Base-by-base conservation (phyloP, 1,139 yeast genomes). In the Yamadazyma conglobata region DNA sequence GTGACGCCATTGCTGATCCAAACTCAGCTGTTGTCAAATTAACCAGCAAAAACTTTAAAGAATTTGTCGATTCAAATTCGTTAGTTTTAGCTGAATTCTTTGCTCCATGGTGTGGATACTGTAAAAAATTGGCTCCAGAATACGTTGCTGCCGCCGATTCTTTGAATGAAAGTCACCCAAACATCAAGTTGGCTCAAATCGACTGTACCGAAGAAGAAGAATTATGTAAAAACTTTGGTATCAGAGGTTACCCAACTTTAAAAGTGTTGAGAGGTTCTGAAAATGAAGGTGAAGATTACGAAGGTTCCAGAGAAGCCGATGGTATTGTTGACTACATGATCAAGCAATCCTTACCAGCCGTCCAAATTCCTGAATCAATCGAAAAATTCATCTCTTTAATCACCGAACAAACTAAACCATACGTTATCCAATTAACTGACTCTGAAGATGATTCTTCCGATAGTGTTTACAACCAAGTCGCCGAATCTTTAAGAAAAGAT, bases 91-190 rank as follows among this genome's bases (percentile, higher is more conserved):
- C 95, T 22, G 97, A 91, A 68, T 91, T 91, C 68, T 91, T 79
- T 58, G 98, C 98, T 18, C 97, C 98, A 54, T 91, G 98, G 98
- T 91, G 98, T 72, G 98, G 98, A 14, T 96, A 91, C 67, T 91
- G 98, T 73, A 88, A 91, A 72, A 77, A 77, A 38, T 72, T 91
- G 46, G 97, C 91, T 14, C 98, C 98, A 31, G 91, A 91, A 60
- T 89, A 76, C 55, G 75, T 83, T 45, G 60, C 73, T 50, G 98
- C 97, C 32, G 96, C 98, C 33, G 82, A 85, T 43, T 48, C 56
- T 15, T 71, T 91, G 54, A 74, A 73, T 44, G 78, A 71, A 28
- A 63, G 82, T 42, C 53, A 64, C 44, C 65, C 70, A 27, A 67
- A 75, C 39, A 82, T 89, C 58, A 75, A 79, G 45, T 70, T 91